Evolutionary conservation across 176 grass and related monocot species (phyloP).

Genomic region (Oryza australiensis): DNA sequence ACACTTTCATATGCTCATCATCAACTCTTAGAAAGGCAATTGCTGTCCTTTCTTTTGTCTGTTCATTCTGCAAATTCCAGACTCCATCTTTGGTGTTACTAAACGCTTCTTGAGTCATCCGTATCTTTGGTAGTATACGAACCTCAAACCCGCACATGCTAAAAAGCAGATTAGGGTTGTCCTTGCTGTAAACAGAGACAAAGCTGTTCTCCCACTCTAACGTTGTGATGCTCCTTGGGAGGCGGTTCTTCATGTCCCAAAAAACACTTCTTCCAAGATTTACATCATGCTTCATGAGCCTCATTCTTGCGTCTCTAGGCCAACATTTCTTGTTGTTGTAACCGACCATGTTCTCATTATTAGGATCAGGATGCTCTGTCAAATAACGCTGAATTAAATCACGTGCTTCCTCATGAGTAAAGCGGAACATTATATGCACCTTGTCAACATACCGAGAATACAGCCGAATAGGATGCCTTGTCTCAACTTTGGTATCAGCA

Average conservation of each 20-base stretch:
- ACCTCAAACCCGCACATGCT: slow-evolving; percentile 99
- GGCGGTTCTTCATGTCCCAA: slow-evolving; percentile 99
- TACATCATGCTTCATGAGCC: slow-evolving; percentile 99
- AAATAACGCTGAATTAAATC: slow-evolving; percentile 95
- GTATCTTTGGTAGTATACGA: slow-evolving; percentile 88
- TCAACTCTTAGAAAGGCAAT: slow-evolving; percentile 97
- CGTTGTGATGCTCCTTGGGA: slow-evolving; percentile 96
- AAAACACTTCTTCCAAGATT: slow-evolving; percentile 99
- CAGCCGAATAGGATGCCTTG: slow-evolving; percentile 89
- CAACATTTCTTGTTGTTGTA: slow-evolving; percentile 99
- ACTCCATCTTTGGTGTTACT: slow-evolving; percentile 98
- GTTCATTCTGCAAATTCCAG: slow-evolving; percentile 98
- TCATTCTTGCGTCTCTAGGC: slow-evolving; percentile 99
- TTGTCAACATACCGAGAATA: slow-evolving; percentile 97
- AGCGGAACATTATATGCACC: slow-evolving; percentile 95
- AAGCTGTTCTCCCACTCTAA: slow-evolving; percentile 99
- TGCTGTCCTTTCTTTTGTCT: slow-evolving; percentile 98
- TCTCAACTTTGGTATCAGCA: slow-evolving; percentile 90
- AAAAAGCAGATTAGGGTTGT: slow-evolving; percentile 96
- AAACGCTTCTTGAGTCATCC: slow-evolving; percentile 98
- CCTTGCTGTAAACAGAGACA: slow-evolving; percentile 96
- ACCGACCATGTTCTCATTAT: slow-evolving; percentile 99
- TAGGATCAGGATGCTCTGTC: slow-evolving; percentile 98
- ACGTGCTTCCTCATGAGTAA: slow-evolving; percentile 94
- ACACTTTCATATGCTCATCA: slow-evolving; percentile 99